Evolutionary conservation across 176 grass and related monocot species (phyloP).

Genomic region (Oropetium thomaeum): DNA sequence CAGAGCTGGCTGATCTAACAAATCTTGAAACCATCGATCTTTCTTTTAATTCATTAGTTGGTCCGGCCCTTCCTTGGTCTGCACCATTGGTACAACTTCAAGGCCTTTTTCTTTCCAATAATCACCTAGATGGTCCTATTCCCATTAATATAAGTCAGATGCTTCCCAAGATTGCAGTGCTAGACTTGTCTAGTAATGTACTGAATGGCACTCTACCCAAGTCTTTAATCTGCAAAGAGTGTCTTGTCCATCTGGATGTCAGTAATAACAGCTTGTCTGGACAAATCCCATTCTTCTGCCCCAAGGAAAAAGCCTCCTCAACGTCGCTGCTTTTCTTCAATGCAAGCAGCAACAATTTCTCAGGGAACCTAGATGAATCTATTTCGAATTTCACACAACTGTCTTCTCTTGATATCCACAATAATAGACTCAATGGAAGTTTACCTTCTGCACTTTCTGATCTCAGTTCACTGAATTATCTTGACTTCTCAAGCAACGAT

Average conservation of each 20-base stretch:
- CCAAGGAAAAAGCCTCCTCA: slow-evolving; percentile 29
- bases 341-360: slow-evolving; percentile 78
- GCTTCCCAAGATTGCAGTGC: slow-evolving; percentile 63
- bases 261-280: slow-evolving; percentile 83
- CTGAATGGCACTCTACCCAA: slow-evolving; percentile 65
- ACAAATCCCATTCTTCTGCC: slow-evolving; percentile 49
- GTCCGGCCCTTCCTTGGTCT: slow-evolving; percentile 57
- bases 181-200: slow-evolving; percentile 77
- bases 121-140: slow-evolving; percentile 71
- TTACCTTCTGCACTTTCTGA: slow-evolving; percentile 66
- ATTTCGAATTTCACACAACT: slow-evolving; percentile 84
- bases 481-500: slow-evolving; percentile 82
- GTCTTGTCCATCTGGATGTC: slow-evolving; percentile 62
- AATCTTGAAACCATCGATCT: slow-evolving; percentile 76
- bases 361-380: slow-evolving; percentile 54
- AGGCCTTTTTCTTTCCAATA: slow-evolving; percentile 83
- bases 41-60: slow-evolving; percentile 67
- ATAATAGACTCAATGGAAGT: slow-evolving; percentile 68
- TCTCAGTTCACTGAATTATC: slow-evolving; percentile 74
- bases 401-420: slow-evolving; percentile 80
- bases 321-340: slow-evolving; percentile 80
- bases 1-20: slow-evolving; percentile 64
- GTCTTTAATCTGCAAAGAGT: slow-evolving; percentile 57
- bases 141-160: slow-evolving; percentile 53
- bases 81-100: slow-evolving; percentile 56